These are phyloP conservation scores for Fusarium redolens DNA, from an alignment of 2,329 filamentous ascomycete genomes.

Conservation along the genomic window DNA sequence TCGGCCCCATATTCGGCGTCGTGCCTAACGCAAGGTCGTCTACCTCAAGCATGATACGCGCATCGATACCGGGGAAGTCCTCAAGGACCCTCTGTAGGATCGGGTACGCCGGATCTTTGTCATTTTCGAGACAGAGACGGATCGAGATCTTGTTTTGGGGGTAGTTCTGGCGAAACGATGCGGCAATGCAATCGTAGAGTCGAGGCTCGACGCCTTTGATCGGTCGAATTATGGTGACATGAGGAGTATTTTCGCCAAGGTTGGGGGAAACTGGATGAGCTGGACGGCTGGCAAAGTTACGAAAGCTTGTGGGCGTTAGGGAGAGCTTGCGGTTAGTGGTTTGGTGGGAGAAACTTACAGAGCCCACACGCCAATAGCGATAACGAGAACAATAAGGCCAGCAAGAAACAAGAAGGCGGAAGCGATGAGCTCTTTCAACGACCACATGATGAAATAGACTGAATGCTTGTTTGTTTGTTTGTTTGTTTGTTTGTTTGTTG, in stretches of 20 bases:
- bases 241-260: slow-evolving; percentile 70
- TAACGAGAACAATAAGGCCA: slow-evolving; percentile 62
- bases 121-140: slow-evolving; percentile 82
- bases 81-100: slow-evolving; percentile 76
- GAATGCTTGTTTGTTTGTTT: no score
- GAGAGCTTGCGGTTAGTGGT: not conserved
- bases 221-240: slow-evolving; percentile 91
- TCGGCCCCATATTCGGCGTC: slow-evolving; percentile 80
- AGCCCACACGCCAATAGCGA: slow-evolving; percentile 66
- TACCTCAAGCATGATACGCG: slow-evolving; percentile 80
- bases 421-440: slow-evolving; percentile 55
- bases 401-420: slow-evolving; percentile 65
- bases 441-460: slow-evolving; percentile 39
- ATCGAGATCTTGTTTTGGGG: slow-evolving; percentile 80
- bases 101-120: slow-evolving; percentile 80
- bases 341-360: slow-evolving; percentile 57
- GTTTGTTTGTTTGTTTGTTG: no score
- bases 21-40: slow-evolving; percentile 76
- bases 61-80: slow-evolving; percentile 79
- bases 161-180: slow-evolving; percentile 86
- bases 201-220: slow-evolving; percentile 92
- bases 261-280: slow-evolving; percentile 62
- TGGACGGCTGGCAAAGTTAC: slow-evolving; percentile 63
- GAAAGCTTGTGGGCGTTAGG: slow-evolving; percentile 55
- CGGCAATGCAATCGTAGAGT: slow-evolving; percentile 91